Base-by-base conservation (phyloP, 768 basidiomycete species). In the Lactarius evosmus region DNA sequence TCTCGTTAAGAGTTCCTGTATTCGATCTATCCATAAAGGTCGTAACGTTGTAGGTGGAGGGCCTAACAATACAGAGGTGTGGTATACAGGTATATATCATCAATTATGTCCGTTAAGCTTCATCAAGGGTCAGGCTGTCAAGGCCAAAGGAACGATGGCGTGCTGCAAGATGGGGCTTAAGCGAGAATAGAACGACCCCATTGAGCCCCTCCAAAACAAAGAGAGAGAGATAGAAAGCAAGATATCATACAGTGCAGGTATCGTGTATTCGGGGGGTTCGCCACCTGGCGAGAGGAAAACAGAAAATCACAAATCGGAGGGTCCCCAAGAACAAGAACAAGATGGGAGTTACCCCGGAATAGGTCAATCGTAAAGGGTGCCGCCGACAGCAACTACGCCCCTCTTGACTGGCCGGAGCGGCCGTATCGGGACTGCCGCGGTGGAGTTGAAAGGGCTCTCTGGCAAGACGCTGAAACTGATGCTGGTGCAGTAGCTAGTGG, bases 401-500 rank as follows among this genome's bases (percentile, higher is more conserved):
- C 82, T 76, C 69, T 85, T 81, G 72, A 86, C 82, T 56, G 81
- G 63, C 14, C 78, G 76, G 53, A 78, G 71, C 7, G 76, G 74
- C 34, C 73, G 69, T 44, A 70, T 71, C 7, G 70, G 69, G 54
- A 75, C 75, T 67, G 79, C 78, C 33, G 76, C 74, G 61, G 74
- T 79, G 61, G 79, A 74, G 53, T 74, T 71, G 56, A 77, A 80
- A 27, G 87, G 85, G 69, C 85, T 87, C 34, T 85, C 83, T 7
- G 88, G 86, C 34, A 91, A 78, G 73, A 91, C 86, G 74, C 88
- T 89, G 72, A 92, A 92, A 73, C 89, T 91, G 81, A 92, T 90
- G 73, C 82, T 89, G 16, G 85, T 83, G 9, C 83, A 83, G 69
- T 85, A 82, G 12, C 81, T 85, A 11, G 83, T 80, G 25, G 86